Evolutionary conservation across 2,329 filamentous ascomycete genomes (phyloP).

Genomic region (Pseudogymnoascus sp.): DNA sequence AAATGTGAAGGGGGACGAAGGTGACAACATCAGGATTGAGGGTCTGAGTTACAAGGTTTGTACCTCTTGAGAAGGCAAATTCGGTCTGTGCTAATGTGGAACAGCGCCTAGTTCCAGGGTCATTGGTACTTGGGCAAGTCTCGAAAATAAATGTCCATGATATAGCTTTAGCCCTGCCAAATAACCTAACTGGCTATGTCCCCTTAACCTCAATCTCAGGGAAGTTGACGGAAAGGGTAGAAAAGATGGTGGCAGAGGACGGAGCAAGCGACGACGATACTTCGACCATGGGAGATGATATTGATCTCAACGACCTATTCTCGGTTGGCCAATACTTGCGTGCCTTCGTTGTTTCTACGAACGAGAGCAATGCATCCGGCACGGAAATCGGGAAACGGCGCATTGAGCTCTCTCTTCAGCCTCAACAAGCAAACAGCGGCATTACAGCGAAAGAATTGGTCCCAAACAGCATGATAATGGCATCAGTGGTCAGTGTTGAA

Average conservation of each 20-base stretch:
- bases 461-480: slow-evolving; percentile 71
- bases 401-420: slow-evolving; percentile 81
- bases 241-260: slow-evolving; percentile 53
- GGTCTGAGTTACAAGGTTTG: slow-evolving; percentile 80
- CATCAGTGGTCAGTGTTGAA: slow-evolving; percentile 82
- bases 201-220: slow-evolving; percentile 88
- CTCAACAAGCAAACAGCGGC: slow-evolving; percentile 67
- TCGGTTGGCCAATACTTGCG: slow-evolving; percentile 79
- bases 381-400: slow-evolving; percentile 61
- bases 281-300: slow-evolving; percentile 39
- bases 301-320: slow-evolving; percentile 71
- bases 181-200: slow-evolving; percentile 84
- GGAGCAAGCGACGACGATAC: slow-evolving; percentile 42
- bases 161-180: slow-evolving; percentile 74
- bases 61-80: slow-evolving; percentile 8
- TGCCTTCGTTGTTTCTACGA: slow-evolving; percentile 72
- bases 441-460: slow-evolving; percentile 66
- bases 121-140: slow-evolving; percentile 79
- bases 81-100: slow-evolving; percentile 16
- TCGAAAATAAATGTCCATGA: slow-evolving; percentile 71
- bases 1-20: slow-evolving; percentile 39
- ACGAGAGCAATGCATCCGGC: slow-evolving; percentile 43
- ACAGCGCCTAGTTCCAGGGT: slow-evolving; percentile 75
- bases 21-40: slow-evolving; percentile 62
- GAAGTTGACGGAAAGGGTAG: slow-evolving; percentile 64